Base-by-base conservation (phyloP, 345 rosid species). In the Eucalyptus curtisii region DNA sequence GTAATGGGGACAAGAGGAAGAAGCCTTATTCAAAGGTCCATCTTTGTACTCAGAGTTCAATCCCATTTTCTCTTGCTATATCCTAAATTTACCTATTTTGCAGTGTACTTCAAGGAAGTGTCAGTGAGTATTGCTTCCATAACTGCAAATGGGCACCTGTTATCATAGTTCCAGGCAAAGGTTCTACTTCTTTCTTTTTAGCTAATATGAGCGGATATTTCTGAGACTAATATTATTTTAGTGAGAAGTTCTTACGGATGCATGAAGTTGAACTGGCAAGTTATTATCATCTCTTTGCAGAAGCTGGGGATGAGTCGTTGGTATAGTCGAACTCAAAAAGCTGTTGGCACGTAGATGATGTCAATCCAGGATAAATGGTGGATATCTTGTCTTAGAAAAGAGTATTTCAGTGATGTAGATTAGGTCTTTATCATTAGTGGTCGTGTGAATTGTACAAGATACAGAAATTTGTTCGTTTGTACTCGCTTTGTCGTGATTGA, bases 1-100 rank as follows among this genome's bases (percentile, higher is more conserved):
- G 94, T 97, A 15, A 91, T 97, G 96, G 97, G 98, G 40, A 97
- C 97, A 64, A 93, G 98, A 92, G 99, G 99, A 89, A 93, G 99
- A 90, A 89, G 96, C 95, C 81, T 97, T 86, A 93, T 96, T 49
- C 94, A 97, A 91, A 97, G 98, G 98, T 96, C 86, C 19, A 68
- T 49, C 86, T 86, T 55, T 40, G 49, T 86, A 66, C 81, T 25
- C 61, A 10, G 47, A 76, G 27, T 88, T 48, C 81, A 49, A 79
- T 86, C 48, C 57, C 64, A 40, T 45, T 84, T 11, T 33, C 53
- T 71, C 87, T 30, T 31, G 25, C 52, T 48, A 20, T 10, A 37
- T 45, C 17, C 45, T n/a, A 55, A 25, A 7, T 49, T 44, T 44
- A 49, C 48, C 87, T 88, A 49, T 61, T 88, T 17, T 88, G 88